Percentiles rank a stretch among this genome's conserved stretches.
Conservation (phyloP, 1,284 basidiomycete species). For the Pseudozyma sp. region DNA sequence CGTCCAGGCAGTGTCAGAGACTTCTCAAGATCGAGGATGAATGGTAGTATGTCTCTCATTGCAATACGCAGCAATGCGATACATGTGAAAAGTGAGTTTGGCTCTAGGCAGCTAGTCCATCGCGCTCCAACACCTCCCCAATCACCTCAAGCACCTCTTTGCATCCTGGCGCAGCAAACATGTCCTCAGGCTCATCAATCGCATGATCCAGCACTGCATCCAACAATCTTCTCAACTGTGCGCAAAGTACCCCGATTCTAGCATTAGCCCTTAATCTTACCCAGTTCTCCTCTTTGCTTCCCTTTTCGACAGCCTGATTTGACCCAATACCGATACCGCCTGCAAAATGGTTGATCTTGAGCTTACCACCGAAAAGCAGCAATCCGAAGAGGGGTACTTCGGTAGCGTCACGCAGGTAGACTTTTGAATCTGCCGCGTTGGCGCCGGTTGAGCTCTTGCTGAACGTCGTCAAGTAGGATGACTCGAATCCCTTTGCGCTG, state of each 20-base stretch:
- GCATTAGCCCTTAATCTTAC: constrained; percentile 84
- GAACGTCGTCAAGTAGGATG: constrained; percentile 85
- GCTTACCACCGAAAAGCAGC: constrained; percentile 83
- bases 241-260: constrained; percentile 87
- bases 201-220: constrained; percentile 40
- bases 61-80: too few species aligned
- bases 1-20: too few species aligned
- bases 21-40: too few species aligned
- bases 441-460: constrained; percentile 78
- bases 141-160: constrained; percentile 37
- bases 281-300: constrained; percentile 67
- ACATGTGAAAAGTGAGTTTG: neutral
- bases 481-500: constrained; percentile 76
- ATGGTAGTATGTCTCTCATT: too few species aligned
- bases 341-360: constrained; percentile 79
- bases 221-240: constrained; percentile 77
- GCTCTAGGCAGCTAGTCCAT: constrained; percentile 25
- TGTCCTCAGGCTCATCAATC: constrained; percentile 34
- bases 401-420: constrained; percentile 87
- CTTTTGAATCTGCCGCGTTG: constrained; percentile 73
- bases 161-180: constrained; percentile 38
- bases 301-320: constrained; percentile 20
- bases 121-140: constrained; percentile 31
- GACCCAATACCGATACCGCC: constrained; percentile 75
- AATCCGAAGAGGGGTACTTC: constrained; percentile 89